phyloP scores from a whole-genome alignment of 2,329 filamentous ascomycete genomes.

The Cercospora sesami region DNA sequence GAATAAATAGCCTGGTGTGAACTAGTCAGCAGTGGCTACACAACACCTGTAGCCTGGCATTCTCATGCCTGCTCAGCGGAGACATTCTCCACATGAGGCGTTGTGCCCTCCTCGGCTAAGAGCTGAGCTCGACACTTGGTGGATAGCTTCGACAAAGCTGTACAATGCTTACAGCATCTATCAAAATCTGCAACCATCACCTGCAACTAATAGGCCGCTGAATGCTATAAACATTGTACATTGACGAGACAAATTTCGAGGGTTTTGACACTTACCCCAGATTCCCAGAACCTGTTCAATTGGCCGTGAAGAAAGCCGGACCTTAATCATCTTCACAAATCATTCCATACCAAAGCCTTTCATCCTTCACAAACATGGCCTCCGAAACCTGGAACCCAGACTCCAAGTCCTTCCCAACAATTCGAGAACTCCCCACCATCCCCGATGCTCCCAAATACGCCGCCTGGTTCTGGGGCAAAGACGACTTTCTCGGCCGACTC shows the following conservation, averaged over 20 bases:
- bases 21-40: slow-evolving; percentile 1
- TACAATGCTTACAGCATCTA: not conserved
- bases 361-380: slow-evolving; percentile 8
- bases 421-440: slow-evolving; percentile 55
- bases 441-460: slow-evolving; percentile 56
- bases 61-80: not conserved
- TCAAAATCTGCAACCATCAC: not conserved
- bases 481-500: slow-evolving; percentile 56
- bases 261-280: too few relatives aligned
- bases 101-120: not conserved
- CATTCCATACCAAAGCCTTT: not conserved
- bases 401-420: slow-evolving; percentile 53
- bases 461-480: slow-evolving; percentile 62
- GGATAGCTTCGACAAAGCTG: not conserved
- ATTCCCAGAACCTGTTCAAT: too few relatives aligned
- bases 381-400: slow-evolving; percentile 47
- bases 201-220: not conserved
- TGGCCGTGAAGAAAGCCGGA: not conserved
- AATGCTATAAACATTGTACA: not conserved
- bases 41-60: not conserved
- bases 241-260: not conserved
- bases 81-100: not conserved
- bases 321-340: not conserved
- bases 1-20: not conserved
- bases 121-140: not conserved